phyloP scores from a whole-genome alignment of 441 rosid species.

The Jatropha podagrica region DNA sequence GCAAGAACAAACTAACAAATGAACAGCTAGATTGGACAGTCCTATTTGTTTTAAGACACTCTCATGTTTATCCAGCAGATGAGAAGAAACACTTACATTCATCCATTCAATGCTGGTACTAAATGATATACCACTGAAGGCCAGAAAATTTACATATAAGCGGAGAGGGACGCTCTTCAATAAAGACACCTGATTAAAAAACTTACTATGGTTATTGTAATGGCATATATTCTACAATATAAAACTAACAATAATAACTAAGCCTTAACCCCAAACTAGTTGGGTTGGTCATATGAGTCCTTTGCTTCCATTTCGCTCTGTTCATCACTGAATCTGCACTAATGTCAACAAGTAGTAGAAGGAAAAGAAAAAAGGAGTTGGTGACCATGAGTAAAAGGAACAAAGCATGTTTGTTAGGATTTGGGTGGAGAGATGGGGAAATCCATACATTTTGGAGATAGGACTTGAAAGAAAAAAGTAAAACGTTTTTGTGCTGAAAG shows the following conservation, averaged over 20 bases:
- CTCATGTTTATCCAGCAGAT: background rate
- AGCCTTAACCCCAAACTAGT: too few relatives aligned
- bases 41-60: background rate
- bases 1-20: background rate
- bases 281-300: too few relatives aligned
- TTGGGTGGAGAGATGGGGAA: background rate
- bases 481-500: background rate
- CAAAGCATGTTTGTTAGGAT: background rate
- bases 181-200: slow-evolving; percentile 47
- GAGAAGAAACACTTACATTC: slow-evolving; percentile 48
- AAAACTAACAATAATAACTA: background rate
- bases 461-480: background rate
- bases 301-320: too few relatives aligned
- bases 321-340: too few relatives aligned
- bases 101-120: slow-evolving; percentile 69
- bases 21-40: background rate
- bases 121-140: slow-evolving; percentile 49
- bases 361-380: background rate
- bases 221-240: too few relatives aligned
- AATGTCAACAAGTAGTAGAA: background rate
- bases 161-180: slow-evolving; percentile 75
- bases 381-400: background rate
- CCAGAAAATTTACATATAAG: slow-evolving; percentile 51
- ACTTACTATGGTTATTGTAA: background rate
- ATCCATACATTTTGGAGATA: background rate